Base-by-base conservation (phyloP, 1,284 basidiomycete species). In the Ustilago curta region DNA sequence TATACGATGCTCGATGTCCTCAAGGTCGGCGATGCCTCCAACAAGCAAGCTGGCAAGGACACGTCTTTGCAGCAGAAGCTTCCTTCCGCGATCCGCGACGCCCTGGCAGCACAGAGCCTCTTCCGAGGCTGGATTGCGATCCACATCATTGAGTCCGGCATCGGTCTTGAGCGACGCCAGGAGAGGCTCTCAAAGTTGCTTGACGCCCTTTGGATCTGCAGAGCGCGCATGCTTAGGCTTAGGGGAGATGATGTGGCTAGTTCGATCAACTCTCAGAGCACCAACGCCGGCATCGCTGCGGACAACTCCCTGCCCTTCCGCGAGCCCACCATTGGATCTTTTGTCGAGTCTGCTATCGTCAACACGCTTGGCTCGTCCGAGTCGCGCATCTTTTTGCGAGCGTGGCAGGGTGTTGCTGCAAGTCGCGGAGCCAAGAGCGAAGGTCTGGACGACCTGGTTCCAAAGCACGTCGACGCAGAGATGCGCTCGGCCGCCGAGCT, bases 341-440 rank as follows among this genome's bases (percentile, higher is more conserved):
- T 84, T 40, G 76, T 84, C 37, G 83, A 84, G 57, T 65, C 67
- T 59, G 81, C 79, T 29, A 73, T 83, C 50, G 59, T 81, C 39
- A 76, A 71, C 48, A 77, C 70, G 29, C 70, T 84, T 12, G 76
- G 76, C 16, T 70, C 77, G 12, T 64, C 76, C 14, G 79, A 81
- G 55, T 77, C 78, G n/a, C 67, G 80, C 19, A 59, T 70, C 32
- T 80, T 80, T 59, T 43, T 71, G 40, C 68, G 78, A 11, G 83
- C 83, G 0, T 84, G 83, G 83, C 78, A 83, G 49, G 73, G 71
- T 21, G 74, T 82, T 11, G 76, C 79, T 14, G 61, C 53, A 3
- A 54, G 72, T 18, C 57, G 79, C 6, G 59, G 65, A 25, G 75
- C 59, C 42, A 66, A 56, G 25, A 69, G 76, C 16, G 82, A 81